Base-by-base conservation (phyloP, 768 basidiomycete genomes). In the Pleurotus citrinopileatus region DNA sequence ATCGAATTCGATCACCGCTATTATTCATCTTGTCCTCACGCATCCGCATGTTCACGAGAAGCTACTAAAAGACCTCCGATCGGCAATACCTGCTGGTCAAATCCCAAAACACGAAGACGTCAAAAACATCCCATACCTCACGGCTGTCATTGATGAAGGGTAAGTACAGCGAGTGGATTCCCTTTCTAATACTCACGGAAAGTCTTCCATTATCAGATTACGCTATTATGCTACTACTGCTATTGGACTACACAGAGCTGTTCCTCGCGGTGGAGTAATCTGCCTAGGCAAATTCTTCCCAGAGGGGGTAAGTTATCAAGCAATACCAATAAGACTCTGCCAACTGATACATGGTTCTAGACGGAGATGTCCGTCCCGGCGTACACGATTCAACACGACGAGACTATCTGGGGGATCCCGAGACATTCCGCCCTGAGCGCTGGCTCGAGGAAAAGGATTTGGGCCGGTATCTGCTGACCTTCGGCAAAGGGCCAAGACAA, bases 311-410 rank as follows among this genome's bases (percentile, higher is more conserved):
- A 54, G 64, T 60, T 2, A 13, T 32, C 23, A 40, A 19, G 25
- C 8, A 42, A n/a, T 43, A 37, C 44, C 19, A 23, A 6, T 15
- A 23, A 25, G 3, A 34, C 19, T 34, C 23, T 22, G 15, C 4
- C 43, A 20, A 13, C 19, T 44, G 13, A 36, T 42, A 27, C 22
- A 32, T 27, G 2, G 13, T 19, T 27, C 44, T 36, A 68, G 68
- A 68, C 66, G 17, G 67, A 69, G 32, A 61, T 73, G 36, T 70
- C 68, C 23, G 70, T 67, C 8, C 71, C 72, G 0, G 66, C 66
- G 3, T 72, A 64, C 57, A 70, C 68, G 0, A 62, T 72, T 19
- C 65, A 70, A 34, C 71, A 67, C 34, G 63, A 65, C 42, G 36
- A 58, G 1, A 52, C 50, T 2, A 60, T 70, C 19, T 72, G 72